phyloP scores from a whole-genome alignment of 2,329 filamentous ascomycete species.

The Emergomyces orientalis region DNA sequence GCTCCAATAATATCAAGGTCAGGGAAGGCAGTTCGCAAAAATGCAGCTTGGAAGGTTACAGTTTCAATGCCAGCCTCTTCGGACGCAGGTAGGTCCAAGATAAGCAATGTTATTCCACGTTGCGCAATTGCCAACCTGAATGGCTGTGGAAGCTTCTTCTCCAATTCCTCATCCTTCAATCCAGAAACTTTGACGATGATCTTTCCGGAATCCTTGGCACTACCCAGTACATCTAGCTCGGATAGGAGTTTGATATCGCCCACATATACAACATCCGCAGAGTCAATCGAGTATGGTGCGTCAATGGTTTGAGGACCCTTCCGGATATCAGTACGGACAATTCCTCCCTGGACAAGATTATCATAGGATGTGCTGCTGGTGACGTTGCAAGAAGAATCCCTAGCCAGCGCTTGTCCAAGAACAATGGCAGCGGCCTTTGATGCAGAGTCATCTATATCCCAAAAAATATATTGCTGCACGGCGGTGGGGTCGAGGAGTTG shows the following conservation, averaged over 20 bases:
- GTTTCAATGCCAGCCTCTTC: slow-evolving; percentile 59
- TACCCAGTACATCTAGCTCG: slow-evolving; percentile 63
- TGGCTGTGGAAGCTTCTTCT: slow-evolving; percentile 66
- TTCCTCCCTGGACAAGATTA: slow-evolving; percentile 62
- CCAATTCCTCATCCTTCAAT: slow-evolving; percentile 78
- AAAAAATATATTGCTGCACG: slow-evolving; percentile 83
- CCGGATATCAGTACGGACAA: slow-evolving; percentile 74
- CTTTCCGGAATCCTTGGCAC: slow-evolving; percentile 59
- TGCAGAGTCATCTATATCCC: slow-evolving; percentile 71
- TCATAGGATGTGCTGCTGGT: slow-evolving; percentile 51
- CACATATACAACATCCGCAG: slow-evolving; percentile 70
- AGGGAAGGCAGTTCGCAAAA: slow-evolving; percentile 66
- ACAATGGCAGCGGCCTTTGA: slow-evolving; percentile 55
- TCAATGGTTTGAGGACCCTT: slow-evolving; percentile 75
- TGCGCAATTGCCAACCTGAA: slow-evolving; percentile 63
- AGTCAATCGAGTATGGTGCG: slow-evolving; percentile 68
- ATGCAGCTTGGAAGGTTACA: slow-evolving; percentile 68
- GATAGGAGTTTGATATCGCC: slow-evolving; percentile 71
- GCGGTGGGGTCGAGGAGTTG: slow-evolving; percentile 45
- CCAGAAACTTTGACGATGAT: slow-evolving; percentile 67
- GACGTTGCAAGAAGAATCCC: slow-evolving; percentile 53
- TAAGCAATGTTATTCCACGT: slow-evolving; percentile 61
- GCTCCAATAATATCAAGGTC: slow-evolving; percentile 53
- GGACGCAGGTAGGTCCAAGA: slow-evolving; percentile 63
- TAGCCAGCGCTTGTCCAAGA: slow-evolving; percentile 51